Evolutionary conservation across 306 rosid species (phyloP).

Genomic region (Psophocarpus tetragonolobus): DNA sequence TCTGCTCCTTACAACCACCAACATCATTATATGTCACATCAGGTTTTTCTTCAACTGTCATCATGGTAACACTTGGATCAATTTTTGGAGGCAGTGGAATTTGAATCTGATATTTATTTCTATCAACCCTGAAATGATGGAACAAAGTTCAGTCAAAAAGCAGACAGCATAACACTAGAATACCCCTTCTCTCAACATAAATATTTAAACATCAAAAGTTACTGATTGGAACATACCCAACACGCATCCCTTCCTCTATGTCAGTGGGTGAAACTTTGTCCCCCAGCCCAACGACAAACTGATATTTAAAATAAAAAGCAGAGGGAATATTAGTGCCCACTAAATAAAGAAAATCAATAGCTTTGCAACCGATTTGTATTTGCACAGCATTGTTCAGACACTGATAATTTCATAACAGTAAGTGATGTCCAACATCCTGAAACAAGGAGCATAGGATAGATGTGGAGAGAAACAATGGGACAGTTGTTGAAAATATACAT

Average conservation of each 20-base stretch:
- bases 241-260: slow-evolving; percentile 96
- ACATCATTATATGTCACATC: slow-evolving; percentile 91
- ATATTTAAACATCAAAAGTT: not conserved
- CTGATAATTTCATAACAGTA: not conserved
- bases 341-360: not conserved
- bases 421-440: slow-evolving; percentile 6
- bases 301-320: slow-evolving; percentile 2
- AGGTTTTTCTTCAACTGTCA: slow-evolving; percentile 90
- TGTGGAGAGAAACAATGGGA: not conserved
- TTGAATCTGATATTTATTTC: slow-evolving; percentile 91
- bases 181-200: not conserved
- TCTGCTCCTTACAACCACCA: slow-evolving; percentile 92
- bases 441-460: not conserved
- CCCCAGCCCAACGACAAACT: slow-evolving; percentile 93
- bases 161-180: not conserved
- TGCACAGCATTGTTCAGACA: not conserved
- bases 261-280: slow-evolving; percentile 96
- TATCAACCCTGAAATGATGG: slow-evolving; percentile 64
- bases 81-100: slow-evolving; percentile 91
- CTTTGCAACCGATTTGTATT: slow-evolving; percentile 7
- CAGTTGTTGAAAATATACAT: not conserved
- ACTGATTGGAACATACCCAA: slow-evolving; percentile 63
- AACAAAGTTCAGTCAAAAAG: slow-evolving; percentile 21
- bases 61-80: slow-evolving; percentile 91
- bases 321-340: slow-evolving; percentile 23